Conservation (phyloP, 352 stramenopile genomes). For the Phytophthora capsici region DNA sequence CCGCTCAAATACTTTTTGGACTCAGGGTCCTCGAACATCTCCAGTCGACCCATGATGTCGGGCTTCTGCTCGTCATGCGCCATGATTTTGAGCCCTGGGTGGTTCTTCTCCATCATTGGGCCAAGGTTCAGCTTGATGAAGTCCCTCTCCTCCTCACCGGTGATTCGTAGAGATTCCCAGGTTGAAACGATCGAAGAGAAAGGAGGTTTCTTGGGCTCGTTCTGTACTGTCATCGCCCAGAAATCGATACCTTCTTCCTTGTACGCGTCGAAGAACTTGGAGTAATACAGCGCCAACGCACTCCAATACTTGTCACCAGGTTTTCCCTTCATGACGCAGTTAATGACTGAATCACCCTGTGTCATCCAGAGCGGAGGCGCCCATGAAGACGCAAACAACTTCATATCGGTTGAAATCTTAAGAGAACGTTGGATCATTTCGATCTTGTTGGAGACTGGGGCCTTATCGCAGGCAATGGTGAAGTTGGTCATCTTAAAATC, state of each 20-base stretch:
- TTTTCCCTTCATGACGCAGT: slow-evolving; percentile 1
- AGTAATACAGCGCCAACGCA: slow-evolving; percentile 1
- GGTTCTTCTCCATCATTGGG: neutral
- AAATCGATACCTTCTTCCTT: neutral
- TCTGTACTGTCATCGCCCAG: neutral
- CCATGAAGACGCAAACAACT: neutral
- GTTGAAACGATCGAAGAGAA: slow-evolving; percentile 1
- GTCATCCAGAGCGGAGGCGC: neutral
- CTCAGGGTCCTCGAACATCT: neutral
- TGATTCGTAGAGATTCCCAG: neutral
- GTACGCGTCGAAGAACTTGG: neutral
- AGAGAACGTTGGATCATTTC: neutral
- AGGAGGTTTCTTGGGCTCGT: neutral
- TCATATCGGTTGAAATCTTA: neutral
- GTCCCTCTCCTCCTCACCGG: neutral
- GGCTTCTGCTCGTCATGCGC: slow-evolving; percentile 1
- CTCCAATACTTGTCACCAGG: neutral
- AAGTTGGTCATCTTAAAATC: slow-evolving; percentile 36
- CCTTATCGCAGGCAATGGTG: neutral
- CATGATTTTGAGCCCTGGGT: slow-evolving; percentile 1
- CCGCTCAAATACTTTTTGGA: slow-evolving; percentile 4
- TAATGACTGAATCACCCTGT: neutral
- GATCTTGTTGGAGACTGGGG: neutral
- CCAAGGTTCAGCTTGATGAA: slow-evolving; percentile 3
- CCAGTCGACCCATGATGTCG: neutral